Evolutionary conservation across 352 stramenopile species (phyloP).

Genomic region (Plasmopara viticola): DNA sequence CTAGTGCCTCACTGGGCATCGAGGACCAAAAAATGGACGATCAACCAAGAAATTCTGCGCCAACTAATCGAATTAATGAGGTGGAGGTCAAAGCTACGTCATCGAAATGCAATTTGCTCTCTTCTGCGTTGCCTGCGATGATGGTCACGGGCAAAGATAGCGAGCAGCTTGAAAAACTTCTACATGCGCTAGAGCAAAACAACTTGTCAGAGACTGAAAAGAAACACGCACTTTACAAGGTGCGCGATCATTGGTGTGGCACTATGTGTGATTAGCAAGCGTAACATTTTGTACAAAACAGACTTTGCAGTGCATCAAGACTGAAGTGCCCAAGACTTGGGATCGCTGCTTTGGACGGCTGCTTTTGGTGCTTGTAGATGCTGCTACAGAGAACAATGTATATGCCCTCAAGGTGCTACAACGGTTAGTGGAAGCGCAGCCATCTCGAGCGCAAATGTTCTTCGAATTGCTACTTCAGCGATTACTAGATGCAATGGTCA

Average conservation of each 20-base stretch:
- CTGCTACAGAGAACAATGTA: conserved; percentile 36
- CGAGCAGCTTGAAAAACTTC: conserved; percentile 33
- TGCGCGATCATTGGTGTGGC: conserved; percentile 9
- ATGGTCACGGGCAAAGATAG: conserved; percentile 10
- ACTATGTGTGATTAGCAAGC: neutral
- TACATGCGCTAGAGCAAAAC: conserved; percentile 40
- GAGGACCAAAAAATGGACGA: conserved; percentile 3
- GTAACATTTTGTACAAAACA: conserved; percentile 14
- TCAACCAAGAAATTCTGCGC: neutral
- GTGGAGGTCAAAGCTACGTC: neutral
- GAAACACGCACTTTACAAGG: conserved; percentile 43
- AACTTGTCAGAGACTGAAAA: conserved; percentile 35
- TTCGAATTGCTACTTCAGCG: conserved; percentile 53
- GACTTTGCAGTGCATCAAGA: conserved; percentile 28
- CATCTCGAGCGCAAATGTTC: conserved; percentile 39
- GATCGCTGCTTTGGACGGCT: conserved; percentile 36
- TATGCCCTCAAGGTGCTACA: conserved; percentile 52
- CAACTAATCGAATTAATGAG: conserved; percentile 1
- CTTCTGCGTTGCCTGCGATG: conserved; percentile 2
- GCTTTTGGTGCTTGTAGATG: conserved; percentile 41
- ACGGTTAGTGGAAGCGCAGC: conserved; percentile 35
- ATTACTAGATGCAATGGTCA: conserved; percentile 40
- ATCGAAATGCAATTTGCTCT: conserved; percentile 4
- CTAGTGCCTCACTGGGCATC: neutral
- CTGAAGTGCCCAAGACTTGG: conserved; percentile 27